Conservation (phyloP, 2,329 filamentous ascomycete species). For the Paraphoma sp. region DNA sequence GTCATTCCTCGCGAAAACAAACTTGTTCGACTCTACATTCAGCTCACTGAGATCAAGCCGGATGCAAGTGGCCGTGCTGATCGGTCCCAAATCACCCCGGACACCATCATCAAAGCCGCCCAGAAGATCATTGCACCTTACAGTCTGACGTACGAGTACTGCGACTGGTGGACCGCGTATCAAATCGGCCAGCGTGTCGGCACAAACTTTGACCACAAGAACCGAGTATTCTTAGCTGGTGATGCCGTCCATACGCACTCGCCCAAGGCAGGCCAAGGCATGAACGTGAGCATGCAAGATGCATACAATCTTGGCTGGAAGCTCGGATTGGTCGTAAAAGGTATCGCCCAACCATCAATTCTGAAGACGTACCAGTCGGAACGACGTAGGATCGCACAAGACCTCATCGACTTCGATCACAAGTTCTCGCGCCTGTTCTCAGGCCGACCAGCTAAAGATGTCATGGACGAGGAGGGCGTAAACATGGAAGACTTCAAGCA, state of each 20-base stretch:
- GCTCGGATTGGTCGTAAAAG: slow-evolving; percentile 57
- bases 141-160: slow-evolving; percentile 67
- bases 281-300: slow-evolving; percentile 77
- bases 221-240: slow-evolving; percentile 72
- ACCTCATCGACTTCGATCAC: slow-evolving; percentile 66
- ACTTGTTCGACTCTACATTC: slow-evolving; percentile 70
- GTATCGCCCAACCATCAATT: slow-evolving; percentile 48
- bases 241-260: slow-evolving; percentile 67
- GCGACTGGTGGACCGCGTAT: slow-evolving; percentile 73
- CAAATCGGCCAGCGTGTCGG: slow-evolving; percentile 72
- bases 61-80: slow-evolving; percentile 58
- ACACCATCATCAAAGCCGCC: slow-evolving; percentile 68
- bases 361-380: slow-evolving; percentile 62
- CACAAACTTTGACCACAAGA: slow-evolving; percentile 61
- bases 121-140: slow-evolving; percentile 72
- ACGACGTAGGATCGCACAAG: slow-evolving; percentile 66
- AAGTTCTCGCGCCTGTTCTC: slow-evolving; percentile 57
- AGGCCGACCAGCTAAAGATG: slow-evolving; percentile 61
- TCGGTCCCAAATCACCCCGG: slow-evolving; percentile 67
- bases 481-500: slow-evolving; percentile 69
- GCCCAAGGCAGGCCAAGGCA: slow-evolving; percentile 73
- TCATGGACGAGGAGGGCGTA: slow-evolving; percentile 66
- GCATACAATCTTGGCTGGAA: slow-evolving; percentile 67
- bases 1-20: slow-evolving; percentile 70
- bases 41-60: slow-evolving; percentile 60